phyloP scores from a whole-genome alignment of 1,139 yeast species.

The Candida sanyaensis region DNA sequence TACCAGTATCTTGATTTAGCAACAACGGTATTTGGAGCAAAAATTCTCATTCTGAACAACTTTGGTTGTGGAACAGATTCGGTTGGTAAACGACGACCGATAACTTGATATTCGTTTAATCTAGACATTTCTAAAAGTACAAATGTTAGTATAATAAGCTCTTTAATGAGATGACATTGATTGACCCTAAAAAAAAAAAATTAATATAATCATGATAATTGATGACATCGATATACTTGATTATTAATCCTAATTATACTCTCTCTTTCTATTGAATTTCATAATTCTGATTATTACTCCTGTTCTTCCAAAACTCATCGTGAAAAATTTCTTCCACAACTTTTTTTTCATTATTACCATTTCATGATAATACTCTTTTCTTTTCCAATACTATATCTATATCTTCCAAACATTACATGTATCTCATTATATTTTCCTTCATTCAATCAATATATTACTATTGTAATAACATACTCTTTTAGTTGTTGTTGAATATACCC shows the following conservation, averaged over 20 bases:
- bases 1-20: constrained; percentile 99
- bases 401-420: no score
- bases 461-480: constrained; percentile 11
- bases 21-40: constrained; percentile 98
- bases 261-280: background rate
- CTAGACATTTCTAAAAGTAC: constrained; percentile 58
- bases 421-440: no score
- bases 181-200: no score
- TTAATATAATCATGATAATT: no score
- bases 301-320: background rate
- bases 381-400: background rate
- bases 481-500: constrained; percentile 9
- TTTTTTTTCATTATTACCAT: background rate
- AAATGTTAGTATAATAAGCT: constrained; percentile 10
- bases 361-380: background rate
- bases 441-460: background rate
- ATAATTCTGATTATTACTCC: background rate
- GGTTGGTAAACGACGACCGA: constrained; percentile 99
- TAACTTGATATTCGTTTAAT: constrained; percentile 99
- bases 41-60: constrained; percentile 99
- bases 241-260: no score
- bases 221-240: no score
- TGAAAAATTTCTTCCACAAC: constrained; percentile 1
- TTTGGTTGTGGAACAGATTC: constrained; percentile 99
- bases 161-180: background rate